Base-by-base conservation (phyloP, 2,329 filamentous ascomycete genomes). In the Epichloe baconii region DNA sequence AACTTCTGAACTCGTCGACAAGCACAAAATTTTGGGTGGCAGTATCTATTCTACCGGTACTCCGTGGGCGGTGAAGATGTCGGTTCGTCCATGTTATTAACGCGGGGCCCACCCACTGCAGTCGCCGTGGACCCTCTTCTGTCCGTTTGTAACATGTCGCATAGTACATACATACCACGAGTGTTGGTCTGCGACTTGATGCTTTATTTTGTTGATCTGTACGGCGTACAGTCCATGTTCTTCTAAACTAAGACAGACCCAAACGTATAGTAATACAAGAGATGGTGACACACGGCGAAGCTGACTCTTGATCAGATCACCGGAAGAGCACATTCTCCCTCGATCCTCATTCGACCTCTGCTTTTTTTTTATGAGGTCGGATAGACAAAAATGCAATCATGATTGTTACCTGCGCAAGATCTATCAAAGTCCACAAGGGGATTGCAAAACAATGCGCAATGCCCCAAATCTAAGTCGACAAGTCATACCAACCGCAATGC, bases 1-100 rank as follows among this genome's bases (percentile, higher is more conserved):
- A 37, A 35, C 45, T 41, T 48, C 17, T 38, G 35, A 15, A 6
- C 26, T 31, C 26, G 36, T 34, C 45, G 23, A 48, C 45, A 17
- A 41, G 19, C 34, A 23, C 44, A 66, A 70, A 69, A 69, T 58
- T 66, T 68, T 69, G 65, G 63, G 59, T 59, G 60, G 59, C 55
- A 52, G 54, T 46, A 35, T 51, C 46, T 56, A 63, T 68, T 69
- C 63, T 70, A 68, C 68, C 23, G 21, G 23, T 65, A 64, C 26
- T 26, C 7, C 26, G 10, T 31, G 10, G 66, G 68, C 67, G 67
- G 68, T 69, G 61, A 52, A 34, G 17, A 21, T 21, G 19, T 41
- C 7, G 17, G 8, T 31, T 8, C 8, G 26, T 31, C 26, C 26
- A 31, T 31, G 23, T 4, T 10, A 11, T 4, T 10, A 11, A 31